Base-by-base conservation (phyloP, 1,284 basidiomycete species). In the Pseudozyma thailandica region DNA sequence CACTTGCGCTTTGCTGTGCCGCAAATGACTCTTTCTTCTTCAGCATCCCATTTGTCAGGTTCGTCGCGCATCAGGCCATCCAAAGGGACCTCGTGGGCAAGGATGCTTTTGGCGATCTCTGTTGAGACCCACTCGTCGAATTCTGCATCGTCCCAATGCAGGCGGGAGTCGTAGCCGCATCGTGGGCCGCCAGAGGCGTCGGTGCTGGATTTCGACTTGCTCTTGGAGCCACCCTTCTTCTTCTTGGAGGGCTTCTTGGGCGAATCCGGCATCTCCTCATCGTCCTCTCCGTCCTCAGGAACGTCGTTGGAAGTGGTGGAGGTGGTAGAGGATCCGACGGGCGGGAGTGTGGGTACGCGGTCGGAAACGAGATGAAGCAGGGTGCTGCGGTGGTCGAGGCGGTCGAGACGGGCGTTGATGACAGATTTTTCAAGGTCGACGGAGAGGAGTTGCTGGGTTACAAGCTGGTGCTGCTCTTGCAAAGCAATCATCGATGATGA, bases 161-260 rank as follows among this genome's bases (percentile, higher is more conserved):
- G 58, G 3, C 71, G 60, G 15, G 60, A 44, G 27, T 73, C 71
- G 54, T 69, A 73, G n/a, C 71, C 71, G 44, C 71, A 73, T 3
- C 61, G 64, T 13, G 61, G 65, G 10, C 71, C 65, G 13, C 50
- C 25, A 2, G 51, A 31, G 4, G 39, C 8, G 7, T 56, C 56
- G 15, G 56, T 4, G 12, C 31, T 20, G 31, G 56, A 43, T 28
- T 58, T 65, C 25, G 46, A 21, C 10, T 48, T 49, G n/a, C 25
- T 25, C 27, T 50, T 55, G 15, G 66, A 43, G 18, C 33, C 37
- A 45, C 52, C 63, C 50, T 62, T 62, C 30, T 62, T 69, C 31
- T 60, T 66, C 10, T 16, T 33, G 0, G 16, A 3, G 23, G 37
- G 38, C 10, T 55, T 18, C 16, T 41, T 23, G 20, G 39, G 18